Base-by-base conservation (phyloP, 495 filamentous ascomycete species). In the Venustampulla echinocandica region DNA sequence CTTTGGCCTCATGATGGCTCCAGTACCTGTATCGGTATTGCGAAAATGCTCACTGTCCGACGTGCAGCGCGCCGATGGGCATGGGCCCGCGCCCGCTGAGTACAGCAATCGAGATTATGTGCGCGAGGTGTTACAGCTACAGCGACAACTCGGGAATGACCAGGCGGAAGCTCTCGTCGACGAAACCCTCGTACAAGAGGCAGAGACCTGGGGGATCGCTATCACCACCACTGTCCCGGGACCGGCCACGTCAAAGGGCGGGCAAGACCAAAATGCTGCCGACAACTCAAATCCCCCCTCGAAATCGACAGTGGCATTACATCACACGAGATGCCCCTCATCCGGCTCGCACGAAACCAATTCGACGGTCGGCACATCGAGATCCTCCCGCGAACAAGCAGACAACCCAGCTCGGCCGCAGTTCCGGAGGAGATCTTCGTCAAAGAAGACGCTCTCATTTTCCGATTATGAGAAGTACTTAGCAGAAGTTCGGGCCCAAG, bases 381-480 rank as follows among this genome's bases (percentile, higher is more conserved):
- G 59, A 46, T 64, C 64, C 21, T 65, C 59, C 10, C 45, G 49
- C 37, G 55, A 54, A n/a, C 44, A 52, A 2, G 44, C 34, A 7
- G 51, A 47, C 17, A 6, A 24, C 25, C 24, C 21, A 0, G 10
- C 41, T 10, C 24, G 23, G 6, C 36, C 23, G 22, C 52, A 47
- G 18, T 45, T 55, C 25, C 64, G 63, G 39, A 66, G 58, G 41
- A 50, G 61, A 44, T 63, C 67, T 11, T 10, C 9, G 17, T 34
- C 42, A n/a, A 50, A 37, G 32, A 64, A 63, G 40, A 64, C 54
- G 35, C 54, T 75, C 23, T 74, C 58, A 20, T 75, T 76, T 51
- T 61, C 64, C 11, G 68, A 65, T n/a, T 77, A 77, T 45, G 74
- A 76, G 11, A 71, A 63, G 48, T 75, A 69, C 33, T 51, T 76